A percentile compares a stretch with the other conserved stretches of the same genome.
These are phyloP conservation scores for Chiua sp. DNA, from an alignment of 1,284 basidiomycete species.

Conservation along the genomic window DNA sequence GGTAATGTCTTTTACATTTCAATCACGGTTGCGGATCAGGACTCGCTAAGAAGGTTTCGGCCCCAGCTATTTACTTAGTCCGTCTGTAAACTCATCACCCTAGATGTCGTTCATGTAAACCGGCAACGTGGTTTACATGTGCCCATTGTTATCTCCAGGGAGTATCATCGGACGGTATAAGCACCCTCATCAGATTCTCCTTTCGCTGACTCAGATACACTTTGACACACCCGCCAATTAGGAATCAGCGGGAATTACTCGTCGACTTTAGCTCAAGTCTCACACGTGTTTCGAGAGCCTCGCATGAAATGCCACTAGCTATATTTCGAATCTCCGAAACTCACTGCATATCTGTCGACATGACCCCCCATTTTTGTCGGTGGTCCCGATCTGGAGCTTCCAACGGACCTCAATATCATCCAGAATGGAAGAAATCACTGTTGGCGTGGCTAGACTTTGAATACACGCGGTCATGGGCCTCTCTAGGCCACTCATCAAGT, in stretches of 20 bases:
- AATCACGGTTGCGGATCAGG: neutral
- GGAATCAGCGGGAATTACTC: neutral
- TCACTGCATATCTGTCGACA: constrained; percentile 2
- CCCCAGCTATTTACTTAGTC: neutral
- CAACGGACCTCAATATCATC: constrained; percentile 21
- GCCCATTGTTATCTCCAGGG: constrained; percentile 19
- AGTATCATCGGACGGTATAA: constrained; percentile 5
- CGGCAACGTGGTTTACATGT: constrained; percentile 23
- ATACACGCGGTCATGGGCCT: constrained; percentile 28
- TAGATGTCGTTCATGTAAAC: constrained; percentile 4
- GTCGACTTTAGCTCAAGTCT: neutral
- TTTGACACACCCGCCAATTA: neutral
- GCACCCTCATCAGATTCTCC: constrained; percentile 1
- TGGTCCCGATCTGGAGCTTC: constrained; percentile 17
- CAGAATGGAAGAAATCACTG: constrained; percentile 27
- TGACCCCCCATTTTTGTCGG: neutral
- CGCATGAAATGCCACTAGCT: neutral
- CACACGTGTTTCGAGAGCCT: constrained; percentile 1
- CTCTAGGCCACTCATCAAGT: constrained; percentile 11
- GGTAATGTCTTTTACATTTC: neutral
- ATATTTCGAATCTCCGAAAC: constrained; percentile 10
- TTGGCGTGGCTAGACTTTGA: constrained; percentile 6
- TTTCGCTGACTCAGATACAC: constrained; percentile 1
- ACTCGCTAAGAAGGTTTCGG: constrained; percentile 10
- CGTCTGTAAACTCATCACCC: neutral